Evolutionary conservation across 129 eudicot genomes (phyloP).

Genomic region (Lactuca saligna): DNA sequence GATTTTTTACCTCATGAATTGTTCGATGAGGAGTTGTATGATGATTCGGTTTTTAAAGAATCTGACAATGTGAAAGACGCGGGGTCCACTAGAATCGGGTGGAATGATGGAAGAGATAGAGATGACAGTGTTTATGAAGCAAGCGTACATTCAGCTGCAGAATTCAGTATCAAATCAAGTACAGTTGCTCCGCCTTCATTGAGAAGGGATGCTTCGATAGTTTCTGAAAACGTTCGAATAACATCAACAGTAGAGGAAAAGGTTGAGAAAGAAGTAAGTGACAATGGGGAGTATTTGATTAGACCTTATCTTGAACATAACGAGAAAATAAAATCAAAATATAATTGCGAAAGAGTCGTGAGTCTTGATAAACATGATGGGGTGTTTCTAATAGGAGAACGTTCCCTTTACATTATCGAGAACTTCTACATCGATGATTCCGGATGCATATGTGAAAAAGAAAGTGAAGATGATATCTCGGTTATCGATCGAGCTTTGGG

Average conservation of each 20-base stretch:
- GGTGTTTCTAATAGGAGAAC: constrained; percentile 91
- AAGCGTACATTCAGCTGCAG: constrained; percentile 74
- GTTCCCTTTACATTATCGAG: constrained; percentile 78
- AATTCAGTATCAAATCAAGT: constrained; percentile 56
- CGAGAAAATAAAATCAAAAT: constrained; percentile 77
- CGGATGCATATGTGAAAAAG: constrained; percentile 92
- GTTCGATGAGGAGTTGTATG: constrained; percentile 54
- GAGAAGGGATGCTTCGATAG: constrained; percentile 54
- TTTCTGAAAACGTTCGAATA: constrained; percentile 53
- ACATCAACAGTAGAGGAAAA: constrained; percentile 62
- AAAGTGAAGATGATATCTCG: constrained; percentile 78
- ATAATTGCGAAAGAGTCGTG: constrained; percentile 91
- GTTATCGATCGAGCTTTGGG: constrained; percentile 96
- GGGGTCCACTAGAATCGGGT: constrained; percentile 56
- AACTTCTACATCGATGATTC: constrained; percentile 85
- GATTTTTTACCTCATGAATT: constrained; percentile 54
- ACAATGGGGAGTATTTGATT: constrained; percentile 84
- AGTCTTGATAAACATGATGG: constrained; percentile 98
- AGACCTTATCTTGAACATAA: constrained; percentile 89
- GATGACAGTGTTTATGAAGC: constrained; percentile 73
- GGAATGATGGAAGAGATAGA: constrained; percentile 72
- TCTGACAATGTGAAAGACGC: constrained; percentile 48
- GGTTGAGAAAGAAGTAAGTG: constrained; percentile 72
- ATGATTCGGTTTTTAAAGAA: constrained; percentile 46
- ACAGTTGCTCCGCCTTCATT: constrained; percentile 53